Conservation (phyloP, 1,284 basidiomycete species). For the Anthracocystis walkeri region DNA sequence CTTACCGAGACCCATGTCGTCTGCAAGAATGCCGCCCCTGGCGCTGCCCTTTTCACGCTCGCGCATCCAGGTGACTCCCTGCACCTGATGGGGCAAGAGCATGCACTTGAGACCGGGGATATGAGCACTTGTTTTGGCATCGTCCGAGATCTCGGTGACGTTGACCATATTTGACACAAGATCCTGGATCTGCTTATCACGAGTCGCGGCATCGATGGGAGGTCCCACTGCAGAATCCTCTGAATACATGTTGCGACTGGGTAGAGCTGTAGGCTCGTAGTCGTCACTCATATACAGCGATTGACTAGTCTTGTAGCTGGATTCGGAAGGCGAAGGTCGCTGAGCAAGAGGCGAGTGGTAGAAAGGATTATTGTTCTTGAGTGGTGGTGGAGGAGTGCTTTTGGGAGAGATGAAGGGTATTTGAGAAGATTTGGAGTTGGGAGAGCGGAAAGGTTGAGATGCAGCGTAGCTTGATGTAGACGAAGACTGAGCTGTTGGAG, state of each 20-base stretch:
- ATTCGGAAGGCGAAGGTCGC: slow-evolving; percentile 21
- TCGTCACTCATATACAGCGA: slow-evolving; percentile 21
- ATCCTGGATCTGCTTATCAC: slow-evolving; percentile 59
- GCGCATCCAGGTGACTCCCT: slow-evolving; percentile 87
- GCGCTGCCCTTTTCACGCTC: slow-evolving; percentile 80
- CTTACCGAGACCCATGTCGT: slow-evolving; percentile 92
- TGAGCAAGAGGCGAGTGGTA: slow-evolving; percentile 27
- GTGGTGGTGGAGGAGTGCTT: slow-evolving; percentile 27
- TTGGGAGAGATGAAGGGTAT: slow-evolving; percentile 41
- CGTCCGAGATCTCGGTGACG: slow-evolving; percentile 46
- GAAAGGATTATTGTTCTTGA: slow-evolving; percentile 45
- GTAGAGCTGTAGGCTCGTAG: slow-evolving; percentile 15
- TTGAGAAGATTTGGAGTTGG: slow-evolving; percentile 37
- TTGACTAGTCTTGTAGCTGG: slow-evolving; percentile 7
- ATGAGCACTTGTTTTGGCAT: slow-evolving; percentile 24
- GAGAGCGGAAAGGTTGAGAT: slow-evolving; percentile 37
- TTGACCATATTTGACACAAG: slow-evolving; percentile 60
- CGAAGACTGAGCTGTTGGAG: slow-evolving; percentile 4
- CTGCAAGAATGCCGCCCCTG: slow-evolving; percentile 85
- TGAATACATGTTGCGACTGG: slow-evolving; percentile 9
- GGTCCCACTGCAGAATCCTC: slow-evolving; percentile 17
- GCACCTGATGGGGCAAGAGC: slow-evolving; percentile 86
- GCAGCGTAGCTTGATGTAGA: slow-evolving; percentile 37
- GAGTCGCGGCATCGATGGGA: slow-evolving; percentile 45
- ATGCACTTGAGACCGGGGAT: slow-evolving; percentile 73